Percentiles rank a stretch among this genome's conserved stretches.
Conservation (phyloP, 495 filamentous ascomycete species). For the Rusavskia elegans region DNA sequence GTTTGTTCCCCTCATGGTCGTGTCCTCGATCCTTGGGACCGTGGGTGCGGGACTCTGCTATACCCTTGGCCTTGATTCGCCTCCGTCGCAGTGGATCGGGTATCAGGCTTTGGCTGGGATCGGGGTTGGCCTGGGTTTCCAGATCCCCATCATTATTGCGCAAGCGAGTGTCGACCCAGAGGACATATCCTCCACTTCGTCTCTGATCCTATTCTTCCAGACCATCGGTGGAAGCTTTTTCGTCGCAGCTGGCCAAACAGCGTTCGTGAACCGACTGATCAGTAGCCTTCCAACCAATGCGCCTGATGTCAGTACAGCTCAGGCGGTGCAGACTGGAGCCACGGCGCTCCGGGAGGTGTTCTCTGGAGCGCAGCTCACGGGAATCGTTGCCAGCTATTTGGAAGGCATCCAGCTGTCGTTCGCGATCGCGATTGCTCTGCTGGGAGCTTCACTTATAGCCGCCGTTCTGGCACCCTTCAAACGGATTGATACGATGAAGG, state of each 20-base stretch:
- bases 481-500: background rate
- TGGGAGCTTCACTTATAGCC: background rate
- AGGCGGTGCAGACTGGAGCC: background rate
- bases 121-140: background rate
- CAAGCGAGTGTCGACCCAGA: background rate
- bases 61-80: background rate
- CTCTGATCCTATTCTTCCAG: slow-evolving; percentile 1
- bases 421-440: background rate
- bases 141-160: background rate
- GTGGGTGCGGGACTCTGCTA: background rate
- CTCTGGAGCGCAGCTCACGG: background rate
- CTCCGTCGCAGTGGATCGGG: background rate
- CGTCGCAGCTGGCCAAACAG: background rate
- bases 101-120: background rate
- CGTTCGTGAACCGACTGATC: background rate
- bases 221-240: background rate
- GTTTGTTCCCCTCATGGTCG: background rate
- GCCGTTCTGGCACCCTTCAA: background rate
- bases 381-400: background rate
- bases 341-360: background rate
- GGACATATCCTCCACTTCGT: background rate
- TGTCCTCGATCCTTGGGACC: background rate
- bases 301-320: background rate
- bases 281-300: background rate
- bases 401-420: background rate